Evolutionary conservation across 1,139 yeast species (phyloP).

Genomic region (Kazachstania sp.): DNA sequence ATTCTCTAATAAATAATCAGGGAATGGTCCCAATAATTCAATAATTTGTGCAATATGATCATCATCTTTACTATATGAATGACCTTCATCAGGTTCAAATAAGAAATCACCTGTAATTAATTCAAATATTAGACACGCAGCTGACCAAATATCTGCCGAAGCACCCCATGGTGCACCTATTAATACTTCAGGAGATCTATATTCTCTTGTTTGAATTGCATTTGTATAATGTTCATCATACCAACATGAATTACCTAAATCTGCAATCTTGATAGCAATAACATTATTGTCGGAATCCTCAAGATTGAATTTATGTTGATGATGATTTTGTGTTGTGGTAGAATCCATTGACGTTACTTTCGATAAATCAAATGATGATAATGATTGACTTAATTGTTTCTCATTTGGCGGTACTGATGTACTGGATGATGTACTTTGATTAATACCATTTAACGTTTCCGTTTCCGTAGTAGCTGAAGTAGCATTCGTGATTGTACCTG

Average conservation of each 20-base stretch:
- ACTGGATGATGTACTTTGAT: conserved; percentile 1
- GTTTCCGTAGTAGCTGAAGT: too few species aligned
- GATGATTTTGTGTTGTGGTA: background rate
- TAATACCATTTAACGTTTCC: too few species aligned
- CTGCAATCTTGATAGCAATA: conserved; percentile 58
- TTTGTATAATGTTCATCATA: conserved; percentile 57
- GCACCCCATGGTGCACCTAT: conserved; percentile 65
- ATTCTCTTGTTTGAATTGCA: conserved; percentile 69
- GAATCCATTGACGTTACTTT: conserved; percentile 19
- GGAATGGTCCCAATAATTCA: conserved; percentile 55
- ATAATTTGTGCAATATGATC: conserved; percentile 70
- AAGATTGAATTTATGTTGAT: background rate
- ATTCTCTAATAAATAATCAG: conserved; percentile 40
- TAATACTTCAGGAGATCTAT: conserved; percentile 60
- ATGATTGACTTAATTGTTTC: conserved; percentile 20
- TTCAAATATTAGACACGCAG: conserved; percentile 65
- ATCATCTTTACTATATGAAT: conserved; percentile 53
- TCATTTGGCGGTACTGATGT: conserved; percentile 7
- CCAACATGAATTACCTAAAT: conserved; percentile 70
- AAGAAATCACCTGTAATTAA: conserved; percentile 66
- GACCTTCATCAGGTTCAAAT: conserved; percentile 52
- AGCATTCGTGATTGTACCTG: background rate
- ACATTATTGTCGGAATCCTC: conserved; percentile 13
- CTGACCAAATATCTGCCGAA: conserved; percentile 68
- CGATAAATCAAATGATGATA: conserved; percentile 29